These are phyloP conservation scores for Penicillium sp. DNA, from an alignment of 2,329 filamentous ascomycete species.

Conservation along the genomic window DNA sequence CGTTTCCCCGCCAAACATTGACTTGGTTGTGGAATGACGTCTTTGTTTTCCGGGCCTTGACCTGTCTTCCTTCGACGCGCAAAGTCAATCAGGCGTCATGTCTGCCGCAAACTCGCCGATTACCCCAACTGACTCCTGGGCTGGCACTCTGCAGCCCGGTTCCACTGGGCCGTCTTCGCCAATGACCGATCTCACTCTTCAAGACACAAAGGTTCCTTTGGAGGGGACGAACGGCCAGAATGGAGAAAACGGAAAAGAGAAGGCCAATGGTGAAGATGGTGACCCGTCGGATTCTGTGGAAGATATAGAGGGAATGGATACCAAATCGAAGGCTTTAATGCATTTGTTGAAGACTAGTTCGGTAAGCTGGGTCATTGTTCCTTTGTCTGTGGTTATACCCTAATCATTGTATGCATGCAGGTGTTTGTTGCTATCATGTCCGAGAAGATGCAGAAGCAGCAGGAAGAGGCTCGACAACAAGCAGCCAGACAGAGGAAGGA, in stretches of 20 bases:
- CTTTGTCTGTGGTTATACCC: not conserved
- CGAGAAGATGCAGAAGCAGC: slow-evolving; percentile 47
- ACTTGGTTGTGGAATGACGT: slow-evolving; percentile 12
- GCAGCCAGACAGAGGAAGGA: slow-evolving; percentile 31
- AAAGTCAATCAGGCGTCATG: slow-evolving; percentile 14
- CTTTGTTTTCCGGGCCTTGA: slow-evolving; percentile 1
- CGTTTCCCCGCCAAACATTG: slow-evolving; percentile 1
- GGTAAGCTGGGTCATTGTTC: slow-evolving; percentile 22
- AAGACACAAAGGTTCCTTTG: slow-evolving; percentile 8
- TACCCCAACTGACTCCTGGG: slow-evolving; percentile 26
- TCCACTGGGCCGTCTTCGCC: slow-evolving; percentile 33
- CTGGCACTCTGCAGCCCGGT: slow-evolving; percentile 23
- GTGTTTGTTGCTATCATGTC: slow-evolving; percentile 49
- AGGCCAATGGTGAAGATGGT: not conserved
- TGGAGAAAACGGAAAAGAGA: slow-evolving; percentile 2
- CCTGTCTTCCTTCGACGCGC: not conserved
- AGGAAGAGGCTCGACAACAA: slow-evolving; percentile 39
- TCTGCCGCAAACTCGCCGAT: slow-evolving; percentile 25
- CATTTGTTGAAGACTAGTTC: slow-evolving; percentile 45
- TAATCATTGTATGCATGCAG: slow-evolving; percentile 18
- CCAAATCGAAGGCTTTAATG: slow-evolving; percentile 42
- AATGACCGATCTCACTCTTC: slow-evolving; percentile 16
- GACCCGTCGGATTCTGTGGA: slow-evolving; percentile 12
- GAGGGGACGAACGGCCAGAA: slow-evolving; percentile 11
- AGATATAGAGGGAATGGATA: slow-evolving; percentile 39